phyloP scores from a whole-genome alignment of 164 flowering plant species.

The Macadamia tetraphylla region DNA sequence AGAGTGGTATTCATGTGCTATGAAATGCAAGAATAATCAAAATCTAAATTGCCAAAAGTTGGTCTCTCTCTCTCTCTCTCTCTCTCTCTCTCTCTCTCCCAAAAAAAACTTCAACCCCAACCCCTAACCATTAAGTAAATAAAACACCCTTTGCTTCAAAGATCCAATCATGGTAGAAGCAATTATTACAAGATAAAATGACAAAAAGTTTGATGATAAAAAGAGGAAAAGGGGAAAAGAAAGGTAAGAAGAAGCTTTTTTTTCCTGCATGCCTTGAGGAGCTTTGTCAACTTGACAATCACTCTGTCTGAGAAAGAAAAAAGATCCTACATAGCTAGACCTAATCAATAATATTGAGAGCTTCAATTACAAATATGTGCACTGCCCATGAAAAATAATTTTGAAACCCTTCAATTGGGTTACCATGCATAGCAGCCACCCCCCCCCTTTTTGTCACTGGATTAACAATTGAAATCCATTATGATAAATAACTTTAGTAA shows the following conservation, averaged over 20 bases:
- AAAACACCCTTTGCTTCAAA: slow-evolving; percentile 3
- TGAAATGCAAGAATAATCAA: slow-evolving; percentile 1
- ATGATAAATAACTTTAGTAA: too few species aligned
- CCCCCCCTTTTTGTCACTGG: too few species aligned
- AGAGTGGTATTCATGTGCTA: slow-evolving; percentile 12
- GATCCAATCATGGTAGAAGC: slow-evolving; percentile 13
- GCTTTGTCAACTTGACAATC: slow-evolving; percentile 38
- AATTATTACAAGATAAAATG: slow-evolving; percentile 23
- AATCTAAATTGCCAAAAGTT: neutral
- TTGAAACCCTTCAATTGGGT: neutral
- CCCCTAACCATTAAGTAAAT: neutral
- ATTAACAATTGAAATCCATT: too few species aligned
- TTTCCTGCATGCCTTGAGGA: slow-evolving; percentile 17
- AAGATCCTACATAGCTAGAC: slow-evolving; percentile 19
- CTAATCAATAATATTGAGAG: slow-evolving; percentile 6
- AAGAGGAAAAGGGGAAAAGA: neutral
- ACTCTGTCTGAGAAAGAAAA: slow-evolving; percentile 37
- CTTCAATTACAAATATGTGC: neutral
- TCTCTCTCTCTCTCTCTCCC: neutral
- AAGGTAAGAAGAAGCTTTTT: slow-evolving; percentile 7
- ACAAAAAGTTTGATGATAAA: slow-evolving; percentile 1
- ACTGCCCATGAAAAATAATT: neutral
- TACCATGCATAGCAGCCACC: too few species aligned
- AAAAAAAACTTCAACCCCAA: too few species aligned
- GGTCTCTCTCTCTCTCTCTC: neutral